phyloP scores from a whole-genome alignment of 2,329 filamentous ascomycete species.

The Curvularia sp. region DNA sequence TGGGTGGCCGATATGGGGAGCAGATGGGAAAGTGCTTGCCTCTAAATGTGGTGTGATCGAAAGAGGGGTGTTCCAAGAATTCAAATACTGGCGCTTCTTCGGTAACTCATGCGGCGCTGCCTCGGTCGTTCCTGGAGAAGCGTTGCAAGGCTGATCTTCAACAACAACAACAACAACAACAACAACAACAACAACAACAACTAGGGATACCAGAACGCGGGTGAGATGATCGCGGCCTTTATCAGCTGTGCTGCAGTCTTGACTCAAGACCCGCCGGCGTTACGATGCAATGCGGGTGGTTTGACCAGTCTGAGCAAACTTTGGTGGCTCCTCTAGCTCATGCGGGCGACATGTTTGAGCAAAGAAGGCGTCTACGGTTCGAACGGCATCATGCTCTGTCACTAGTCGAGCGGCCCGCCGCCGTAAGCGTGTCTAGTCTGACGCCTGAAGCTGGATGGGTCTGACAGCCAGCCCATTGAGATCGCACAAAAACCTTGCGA shows the following conservation, averaged over 20 bases:
- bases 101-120: constrained; percentile 8
- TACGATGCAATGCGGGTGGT: background rate
- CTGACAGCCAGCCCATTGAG: background rate
- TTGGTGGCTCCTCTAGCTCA: constrained; percentile 1
- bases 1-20: constrained; percentile 2
- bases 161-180: too few relatives aligned
- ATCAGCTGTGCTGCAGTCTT: background rate
- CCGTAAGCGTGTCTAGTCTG: constrained; percentile 2
- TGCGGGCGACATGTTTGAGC: constrained; percentile 1
- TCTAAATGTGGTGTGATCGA: background rate
- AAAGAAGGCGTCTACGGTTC: background rate
- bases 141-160: constrained; percentile 6
- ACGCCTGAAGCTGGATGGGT: background rate
- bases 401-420: constrained; percentile 5
- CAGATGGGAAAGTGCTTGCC: constrained; percentile 3
- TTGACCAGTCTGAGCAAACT: constrained; percentile 4
- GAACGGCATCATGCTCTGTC: constrained; percentile 6
- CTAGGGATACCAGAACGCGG: background rate
- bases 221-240: background rate
- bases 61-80: constrained; percentile 5
- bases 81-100: constrained; percentile 2
- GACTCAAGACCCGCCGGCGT: background rate
- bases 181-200: too few relatives aligned
- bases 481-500: background rate
- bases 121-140: constrained; percentile 6